Base-by-base conservation (phyloP, 176 grass and related monocot species). In the Eragrostis nindensis region DNA sequence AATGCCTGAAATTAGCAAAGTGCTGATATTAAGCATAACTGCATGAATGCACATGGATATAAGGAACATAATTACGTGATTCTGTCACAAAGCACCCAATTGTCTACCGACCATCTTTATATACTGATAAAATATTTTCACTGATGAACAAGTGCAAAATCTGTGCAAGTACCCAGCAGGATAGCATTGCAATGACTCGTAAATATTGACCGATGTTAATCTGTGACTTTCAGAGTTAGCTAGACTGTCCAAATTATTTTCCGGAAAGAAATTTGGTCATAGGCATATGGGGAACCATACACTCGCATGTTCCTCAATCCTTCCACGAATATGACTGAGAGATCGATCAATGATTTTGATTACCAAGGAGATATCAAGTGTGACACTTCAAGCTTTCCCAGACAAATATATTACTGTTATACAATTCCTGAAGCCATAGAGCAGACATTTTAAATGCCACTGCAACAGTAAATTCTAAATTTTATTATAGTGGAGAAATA, bases 401-500 rank as follows among this genome's bases (percentile, higher is more conserved):
- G 8, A 55, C 15, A 55, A 6, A 55, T n/a, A 27, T 61, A 61
- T 24, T 61, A 61, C 57, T 61, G 13, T 6, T 61, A 61, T 1
- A 43, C 7, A 42, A 29, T 66, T 54, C 7, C 7, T 54, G 1
- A 24, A 50, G 44, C 65, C 16, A n/a, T 36, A 66, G 18, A 11
- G 13, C 19, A 18, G 47, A 26, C 61, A 78, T 3, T 65, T 78
- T 29, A 50, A 36, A 24, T 49, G 57, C 4, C 45, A 21, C 0
- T 39, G 29, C 43, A 49, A 16, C 27, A 55, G 49, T 0, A 72
- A 5, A 74, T 64, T 32, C 3, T 60, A 5, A n/a, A 27, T 32
- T 48, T 75, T 78, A 73, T 77, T 76, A 72, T 26, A 70, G 62
- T 21, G 8, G 25, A 70, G 76, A 25, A 82, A 40, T 7, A 56